Conservation (phyloP, 306 rosid genomes). For the Spatholobus suberectus region DNA sequence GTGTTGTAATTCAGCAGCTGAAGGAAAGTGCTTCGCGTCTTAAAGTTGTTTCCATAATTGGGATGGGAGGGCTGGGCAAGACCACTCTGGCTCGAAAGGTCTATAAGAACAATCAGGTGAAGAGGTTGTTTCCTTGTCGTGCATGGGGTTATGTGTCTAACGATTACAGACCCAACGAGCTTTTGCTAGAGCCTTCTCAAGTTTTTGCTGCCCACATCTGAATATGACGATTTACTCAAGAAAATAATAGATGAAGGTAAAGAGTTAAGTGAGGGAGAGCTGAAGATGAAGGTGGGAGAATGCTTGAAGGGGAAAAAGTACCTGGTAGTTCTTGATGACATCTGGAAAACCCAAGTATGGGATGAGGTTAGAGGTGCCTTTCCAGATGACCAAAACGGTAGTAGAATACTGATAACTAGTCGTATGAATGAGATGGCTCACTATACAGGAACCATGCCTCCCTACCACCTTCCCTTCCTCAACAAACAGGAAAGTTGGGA, state of each 20-base stretch:
- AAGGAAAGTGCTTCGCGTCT: not conserved
- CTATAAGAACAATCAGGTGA: not conserved
- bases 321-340: constrained; percentile 29
- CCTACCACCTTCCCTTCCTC: not conserved
- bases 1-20: not conserved
- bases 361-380: not conserved
- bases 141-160: constrained; percentile 32
- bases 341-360: not conserved
- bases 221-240: not conserved
- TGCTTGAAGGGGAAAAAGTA: not conserved
- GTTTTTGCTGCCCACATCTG: not conserved
- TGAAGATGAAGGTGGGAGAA: not conserved
- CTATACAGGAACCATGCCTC: not conserved
- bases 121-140: not conserved
- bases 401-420: constrained; percentile 35
- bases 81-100: constrained; percentile 36
- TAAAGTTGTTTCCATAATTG: not conserved
- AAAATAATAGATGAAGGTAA: no score
- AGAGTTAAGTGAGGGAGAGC: not conserved
- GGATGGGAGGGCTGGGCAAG: constrained; percentile 40
- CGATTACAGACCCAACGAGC: not conserved
- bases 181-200: not conserved
- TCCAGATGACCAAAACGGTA: constrained; percentile 11
- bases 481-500: constrained; percentile 13
- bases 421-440: not conserved